Percentiles rank a stretch among this genome's conserved stretches.
These are phyloP conservation scores for Phytophthora quininea DNA, from an alignment of 352 stramenopile species.

Conservation along the genomic window DNA sequence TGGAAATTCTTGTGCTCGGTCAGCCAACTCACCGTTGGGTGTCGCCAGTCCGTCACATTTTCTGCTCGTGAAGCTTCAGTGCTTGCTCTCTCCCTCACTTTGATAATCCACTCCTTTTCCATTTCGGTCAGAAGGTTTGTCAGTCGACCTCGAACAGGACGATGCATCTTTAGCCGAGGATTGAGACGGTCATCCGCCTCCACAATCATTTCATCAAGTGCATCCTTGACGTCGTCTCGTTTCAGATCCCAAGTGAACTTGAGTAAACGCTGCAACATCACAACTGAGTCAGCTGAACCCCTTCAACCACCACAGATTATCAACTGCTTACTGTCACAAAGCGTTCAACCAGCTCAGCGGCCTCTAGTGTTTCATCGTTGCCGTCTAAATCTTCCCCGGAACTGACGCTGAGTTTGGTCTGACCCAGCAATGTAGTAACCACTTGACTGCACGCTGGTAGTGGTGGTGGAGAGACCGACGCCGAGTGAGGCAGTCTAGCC, in stretches of 20 bases:
- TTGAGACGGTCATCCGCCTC: constrained; percentile 52
- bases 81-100: constrained; percentile 26
- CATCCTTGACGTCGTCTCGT: constrained; percentile 55
- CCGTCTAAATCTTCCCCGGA: constrained; percentile 36
- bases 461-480: constrained; percentile 34
- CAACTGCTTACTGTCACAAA: constrained; percentile 21
- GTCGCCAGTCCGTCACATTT: constrained; percentile 51
- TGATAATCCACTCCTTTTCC: constrained; percentile 78
- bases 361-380: constrained; percentile 42
- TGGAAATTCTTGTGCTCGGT: constrained; percentile 75
- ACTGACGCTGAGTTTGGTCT: constrained; percentile 4
- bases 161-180: constrained; percentile 53
- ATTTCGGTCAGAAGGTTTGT: constrained; percentile 59
- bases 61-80: constrained; percentile 3
- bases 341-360: constrained; percentile 49
- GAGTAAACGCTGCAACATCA: constrained; percentile 26
- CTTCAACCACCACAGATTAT: background rate
- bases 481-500: constrained; percentile 54
- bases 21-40: constrained; percentile 77
- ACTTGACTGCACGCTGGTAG: constrained; percentile 37
- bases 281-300: background rate
- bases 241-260: constrained; percentile 80
- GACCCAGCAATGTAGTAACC: constrained; percentile 35
- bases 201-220: constrained; percentile 64
- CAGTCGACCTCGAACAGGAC: constrained; percentile 49